These are phyloP conservation scores for Epichloe amarillans DNA, from an alignment of 2,329 filamentous ascomycete genomes.

Conservation along the genomic window DNA sequence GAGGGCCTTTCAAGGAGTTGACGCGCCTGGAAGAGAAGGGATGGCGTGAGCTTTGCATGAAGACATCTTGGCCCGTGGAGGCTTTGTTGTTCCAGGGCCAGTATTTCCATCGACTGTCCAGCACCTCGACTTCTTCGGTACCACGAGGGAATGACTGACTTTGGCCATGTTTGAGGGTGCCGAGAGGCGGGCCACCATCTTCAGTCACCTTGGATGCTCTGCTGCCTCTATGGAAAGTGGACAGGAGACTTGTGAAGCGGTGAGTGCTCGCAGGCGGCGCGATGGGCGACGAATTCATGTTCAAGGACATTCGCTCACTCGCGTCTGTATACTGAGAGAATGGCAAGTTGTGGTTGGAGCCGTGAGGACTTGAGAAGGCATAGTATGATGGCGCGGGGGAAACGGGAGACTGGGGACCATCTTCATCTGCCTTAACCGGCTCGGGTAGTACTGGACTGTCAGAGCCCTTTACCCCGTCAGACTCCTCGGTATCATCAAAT, in stretches of 20 bases:
- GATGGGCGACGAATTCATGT: slow-evolving; percentile 26
- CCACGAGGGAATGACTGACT: slow-evolving; percentile 64
- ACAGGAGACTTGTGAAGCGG: slow-evolving; percentile 39
- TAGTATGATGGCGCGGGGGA: slow-evolving; percentile 45
- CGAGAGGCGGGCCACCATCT: slow-evolving; percentile 44
- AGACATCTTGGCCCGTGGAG: slow-evolving; percentile 31
- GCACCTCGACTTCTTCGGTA: slow-evolving; percentile 40
- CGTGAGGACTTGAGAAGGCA: slow-evolving; percentile 47
- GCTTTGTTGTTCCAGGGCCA: slow-evolving; percentile 46
- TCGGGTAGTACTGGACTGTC: slow-evolving; percentile 22
- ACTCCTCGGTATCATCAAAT: slow-evolving; percentile 47
- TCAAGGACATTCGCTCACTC: slow-evolving; percentile 30
- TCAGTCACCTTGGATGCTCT: slow-evolving; percentile 41
- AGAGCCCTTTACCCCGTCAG: slow-evolving; percentile 29
- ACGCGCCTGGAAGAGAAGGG: slow-evolving; percentile 29
- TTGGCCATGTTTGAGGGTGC: slow-evolving; percentile 56
- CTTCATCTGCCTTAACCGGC: slow-evolving; percentile 16
- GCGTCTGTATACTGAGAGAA: slow-evolving; percentile 36
- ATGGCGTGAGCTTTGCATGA: slow-evolving; percentile 17
- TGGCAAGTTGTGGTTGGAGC: slow-evolving; percentile 44
- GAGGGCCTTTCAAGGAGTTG: slow-evolving; percentile 38
- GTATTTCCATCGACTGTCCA: slow-evolving; percentile 41
- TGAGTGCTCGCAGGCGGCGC: slow-evolving; percentile 16
- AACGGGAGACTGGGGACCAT: slow-evolving; percentile 46
- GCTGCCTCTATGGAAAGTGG: slow-evolving; percentile 47